Conservation (phyloP, 2,329 filamentous ascomycete genomes). For the Botrytis tulipae region DNA sequence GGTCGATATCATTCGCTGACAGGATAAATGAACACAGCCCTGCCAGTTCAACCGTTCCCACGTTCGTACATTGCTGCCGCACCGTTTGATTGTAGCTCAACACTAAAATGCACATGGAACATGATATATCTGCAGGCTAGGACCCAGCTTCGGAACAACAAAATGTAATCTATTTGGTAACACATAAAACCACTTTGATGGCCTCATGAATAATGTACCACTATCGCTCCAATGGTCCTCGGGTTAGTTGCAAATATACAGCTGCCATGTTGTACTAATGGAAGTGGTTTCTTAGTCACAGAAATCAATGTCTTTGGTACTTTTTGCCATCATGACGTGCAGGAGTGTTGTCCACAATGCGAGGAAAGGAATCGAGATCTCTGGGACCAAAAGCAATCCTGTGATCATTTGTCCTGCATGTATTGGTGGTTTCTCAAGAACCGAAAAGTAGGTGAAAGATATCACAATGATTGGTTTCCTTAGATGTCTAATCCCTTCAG, state of each 20-base stretch:
- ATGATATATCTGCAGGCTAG: slow-evolving; percentile 9
- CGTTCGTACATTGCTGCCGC: not conserved
- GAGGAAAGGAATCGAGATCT: slow-evolving; percentile 9
- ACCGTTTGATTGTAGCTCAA: slow-evolving; percentile 8
- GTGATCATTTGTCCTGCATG: slow-evolving; percentile 13
- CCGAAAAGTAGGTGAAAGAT: not conserved
- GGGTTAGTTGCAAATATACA: not conserved
- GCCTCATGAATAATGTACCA: not conserved
- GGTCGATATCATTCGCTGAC: slow-evolving; percentile 8
- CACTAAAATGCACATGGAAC: slow-evolving; percentile 2
- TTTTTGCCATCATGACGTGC: not conserved
- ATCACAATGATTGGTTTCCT: not conserved
- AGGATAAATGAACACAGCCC: slow-evolving; percentile 9
- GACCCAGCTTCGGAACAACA: slow-evolving; percentile 9
- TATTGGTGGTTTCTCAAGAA: not conserved
- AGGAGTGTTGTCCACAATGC: slow-evolving; percentile 1
- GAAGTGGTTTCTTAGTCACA: not conserved
- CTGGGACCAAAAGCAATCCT: slow-evolving; percentile 17
- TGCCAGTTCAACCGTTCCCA: slow-evolving; percentile 3
- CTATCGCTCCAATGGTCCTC: not conserved
- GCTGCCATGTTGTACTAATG: not conserved
- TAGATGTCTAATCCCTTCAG: not conserved
- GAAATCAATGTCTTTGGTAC: too few species aligned
- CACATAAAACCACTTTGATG: not conserved
- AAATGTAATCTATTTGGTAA: slow-evolving; percentile 7